These are phyloP conservation scores for Psilocybe mexicana DNA, from an alignment of 1,284 basidiomycete species.

Conservation along the genomic window DNA sequence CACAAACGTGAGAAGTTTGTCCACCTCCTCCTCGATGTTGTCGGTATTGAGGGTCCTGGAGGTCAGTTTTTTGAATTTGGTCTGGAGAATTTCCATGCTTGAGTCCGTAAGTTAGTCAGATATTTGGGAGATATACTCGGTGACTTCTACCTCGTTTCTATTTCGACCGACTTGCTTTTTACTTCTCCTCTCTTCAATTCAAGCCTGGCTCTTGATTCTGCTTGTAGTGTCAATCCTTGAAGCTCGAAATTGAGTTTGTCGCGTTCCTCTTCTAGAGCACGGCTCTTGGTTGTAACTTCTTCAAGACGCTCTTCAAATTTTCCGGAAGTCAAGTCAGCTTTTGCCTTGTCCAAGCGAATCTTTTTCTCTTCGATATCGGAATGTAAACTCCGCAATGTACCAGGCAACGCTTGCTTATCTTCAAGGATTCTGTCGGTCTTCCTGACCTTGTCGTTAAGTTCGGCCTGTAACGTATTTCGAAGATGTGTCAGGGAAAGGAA, in stretches of 20 bases:
- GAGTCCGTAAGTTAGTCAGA: not conserved
- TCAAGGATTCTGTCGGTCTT: constrained; percentile 58
- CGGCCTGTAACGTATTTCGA: constrained; percentile 35
- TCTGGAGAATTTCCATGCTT: constrained; percentile 64
- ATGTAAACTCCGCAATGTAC: constrained; percentile 58
- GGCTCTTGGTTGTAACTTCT: constrained; percentile 55
- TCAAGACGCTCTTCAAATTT: constrained; percentile 74
- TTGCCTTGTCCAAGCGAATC: constrained; percentile 55
- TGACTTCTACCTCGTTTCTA: constrained; percentile 64
- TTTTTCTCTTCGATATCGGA: constrained; percentile 73
- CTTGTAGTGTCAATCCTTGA: constrained; percentile 74
- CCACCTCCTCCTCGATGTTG: constrained; percentile 74
- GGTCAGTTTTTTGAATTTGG: constrained; percentile 65
- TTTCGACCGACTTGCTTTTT: constrained; percentile 62
- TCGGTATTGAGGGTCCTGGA: constrained; percentile 59
- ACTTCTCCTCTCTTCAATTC: constrained; percentile 75
- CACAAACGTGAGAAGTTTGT: constrained; percentile 57
- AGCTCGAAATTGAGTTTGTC: constrained; percentile 78
- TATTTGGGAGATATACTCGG: not conserved
- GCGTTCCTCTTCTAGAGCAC: constrained; percentile 68
- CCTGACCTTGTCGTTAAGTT: constrained; percentile 53
- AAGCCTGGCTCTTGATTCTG: constrained; percentile 81
- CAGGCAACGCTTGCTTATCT: constrained; percentile 53
- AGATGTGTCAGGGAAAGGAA: not conserved
- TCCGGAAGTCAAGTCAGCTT: constrained; percentile 57